Evolutionary conservation across 495 filamentous ascomycete genomes (phyloP).

Genomic region (Trichocladium antarcticum): DNA sequence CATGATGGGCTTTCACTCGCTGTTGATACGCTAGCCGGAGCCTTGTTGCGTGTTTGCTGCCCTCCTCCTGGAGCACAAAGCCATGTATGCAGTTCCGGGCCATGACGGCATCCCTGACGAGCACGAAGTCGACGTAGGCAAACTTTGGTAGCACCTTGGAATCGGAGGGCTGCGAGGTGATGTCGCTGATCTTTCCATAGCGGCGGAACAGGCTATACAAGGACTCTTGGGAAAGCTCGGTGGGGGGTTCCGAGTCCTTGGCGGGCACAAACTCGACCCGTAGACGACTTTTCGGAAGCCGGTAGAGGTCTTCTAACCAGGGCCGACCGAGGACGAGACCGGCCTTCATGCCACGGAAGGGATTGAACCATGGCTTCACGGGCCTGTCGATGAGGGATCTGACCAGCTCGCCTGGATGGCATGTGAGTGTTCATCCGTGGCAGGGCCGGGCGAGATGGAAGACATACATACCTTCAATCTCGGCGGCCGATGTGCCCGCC

Average conservation of each 20-base stretch:
- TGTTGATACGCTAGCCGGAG: slow-evolving; percentile 75
- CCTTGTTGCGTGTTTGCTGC: slow-evolving; percentile 60
- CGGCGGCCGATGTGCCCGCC: slow-evolving; percentile 38
- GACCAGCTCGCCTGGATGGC: slow-evolving; percentile 12
- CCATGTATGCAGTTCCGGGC: slow-evolving; percentile 92
- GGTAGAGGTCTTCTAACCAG: slow-evolving; percentile 88
- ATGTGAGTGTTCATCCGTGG: neutral
- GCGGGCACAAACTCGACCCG: slow-evolving; percentile 78
- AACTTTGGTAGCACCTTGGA: slow-evolving; percentile 73
- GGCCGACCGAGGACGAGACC: slow-evolving; percentile 70
- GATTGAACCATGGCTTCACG: slow-evolving; percentile 81
- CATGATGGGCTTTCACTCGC: slow-evolving; percentile 59
- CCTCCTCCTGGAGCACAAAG: slow-evolving; percentile 56
- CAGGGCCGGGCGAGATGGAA: neutral
- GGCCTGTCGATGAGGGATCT: slow-evolving; percentile 53
- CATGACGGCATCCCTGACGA: slow-evolving; percentile 63
- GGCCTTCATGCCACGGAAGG: slow-evolving; percentile 57
- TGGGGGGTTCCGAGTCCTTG: slow-evolving; percentile 36
- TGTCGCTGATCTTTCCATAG: slow-evolving; percentile 81
- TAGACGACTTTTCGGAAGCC: slow-evolving; percentile 62
- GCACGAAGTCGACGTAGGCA: slow-evolving; percentile 64
- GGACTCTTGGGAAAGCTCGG: slow-evolving; percentile 75
- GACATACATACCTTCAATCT: slow-evolving; percentile 41
- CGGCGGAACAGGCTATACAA: slow-evolving; percentile 79
- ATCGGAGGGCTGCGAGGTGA: slow-evolving; percentile 63